Evolutionary conservation across 2,329 filamentous ascomycete genomes (phyloP).

Genomic region (Ambrosiella xylebori): DNA sequence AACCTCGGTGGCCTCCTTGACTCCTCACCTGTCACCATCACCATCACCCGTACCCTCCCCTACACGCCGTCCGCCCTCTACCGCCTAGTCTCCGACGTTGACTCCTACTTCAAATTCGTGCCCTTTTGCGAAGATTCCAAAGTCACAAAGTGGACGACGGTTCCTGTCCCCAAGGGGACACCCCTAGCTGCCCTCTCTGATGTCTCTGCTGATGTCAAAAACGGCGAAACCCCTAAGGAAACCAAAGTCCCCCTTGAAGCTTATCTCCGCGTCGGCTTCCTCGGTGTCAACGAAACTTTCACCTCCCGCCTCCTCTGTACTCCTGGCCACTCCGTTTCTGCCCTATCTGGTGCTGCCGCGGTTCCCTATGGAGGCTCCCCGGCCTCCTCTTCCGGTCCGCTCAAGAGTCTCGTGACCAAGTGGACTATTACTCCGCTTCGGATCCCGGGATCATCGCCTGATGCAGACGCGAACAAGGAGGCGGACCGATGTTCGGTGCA

Average conservation of each 20-base stretch:
- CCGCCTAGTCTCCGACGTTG: slow-evolving; percentile 72
- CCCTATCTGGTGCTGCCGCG: slow-evolving; percentile 45
- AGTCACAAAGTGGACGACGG: slow-evolving; percentile 48
- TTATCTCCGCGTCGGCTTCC: slow-evolving; percentile 71
- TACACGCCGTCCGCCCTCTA: slow-evolving; percentile 59
- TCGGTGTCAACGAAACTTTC: slow-evolving; percentile 68
- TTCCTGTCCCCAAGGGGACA: neutral
- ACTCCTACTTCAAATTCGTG: slow-evolving; percentile 72
- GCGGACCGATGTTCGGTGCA: slow-evolving; percentile 46
- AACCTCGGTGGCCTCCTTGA: slow-evolving; percentile 16
- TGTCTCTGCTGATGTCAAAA: slow-evolving; percentile 17
- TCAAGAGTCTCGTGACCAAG: slow-evolving; percentile 50
- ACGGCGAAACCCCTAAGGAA: slow-evolving; percentile 9
- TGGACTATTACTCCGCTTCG: slow-evolving; percentile 44
- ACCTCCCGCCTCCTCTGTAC: slow-evolving; percentile 65
- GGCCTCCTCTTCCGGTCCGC: slow-evolving; percentile 28
- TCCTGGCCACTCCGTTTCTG: slow-evolving; percentile 56
- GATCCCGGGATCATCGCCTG: slow-evolving; percentile 16
- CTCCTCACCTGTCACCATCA: slow-evolving; percentile 40
- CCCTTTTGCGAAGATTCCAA: slow-evolving; percentile 68
- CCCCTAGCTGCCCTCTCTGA: slow-evolving; percentile 30
- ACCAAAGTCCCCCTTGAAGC: slow-evolving; percentile 52
- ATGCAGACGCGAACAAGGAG: slow-evolving; percentile 5
- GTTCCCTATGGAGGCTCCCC: slow-evolving; percentile 20
- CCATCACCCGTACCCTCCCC: slow-evolving; percentile 57